Evolutionary conservation across 768 basidiomycete genomes (phyloP).

Genomic region (Rhodotorula taiwanensis): DNA sequence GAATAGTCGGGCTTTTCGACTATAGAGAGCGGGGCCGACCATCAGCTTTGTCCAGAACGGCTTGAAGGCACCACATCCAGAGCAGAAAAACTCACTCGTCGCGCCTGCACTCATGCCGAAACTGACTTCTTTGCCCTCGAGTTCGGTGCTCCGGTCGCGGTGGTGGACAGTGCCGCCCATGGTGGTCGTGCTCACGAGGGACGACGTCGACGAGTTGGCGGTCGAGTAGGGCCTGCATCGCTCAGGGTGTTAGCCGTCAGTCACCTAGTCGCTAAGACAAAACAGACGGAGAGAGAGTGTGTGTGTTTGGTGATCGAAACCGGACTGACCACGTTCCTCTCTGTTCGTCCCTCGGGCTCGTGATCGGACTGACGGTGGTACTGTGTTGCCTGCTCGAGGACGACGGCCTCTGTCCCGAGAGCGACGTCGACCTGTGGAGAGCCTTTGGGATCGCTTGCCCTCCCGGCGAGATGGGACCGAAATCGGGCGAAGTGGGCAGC

Average conservation of each 20-base stretch:
- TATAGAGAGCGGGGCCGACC: too few relatives aligned
- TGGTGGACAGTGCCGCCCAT: constrained; percentile 6
- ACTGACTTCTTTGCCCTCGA: constrained; percentile 15
- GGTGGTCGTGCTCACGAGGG: constrained; percentile 12
- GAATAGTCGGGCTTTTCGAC: constrained; percentile 95
- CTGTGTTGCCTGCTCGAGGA: not conserved
- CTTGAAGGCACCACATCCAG: too few relatives aligned
- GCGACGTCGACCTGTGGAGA: not conserved
- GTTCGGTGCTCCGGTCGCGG: constrained; percentile 3
- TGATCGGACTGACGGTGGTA: not conserved
- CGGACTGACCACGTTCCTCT: constrained; percentile 26
- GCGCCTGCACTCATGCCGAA: constrained; percentile 34
- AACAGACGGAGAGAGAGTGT: too few relatives aligned
- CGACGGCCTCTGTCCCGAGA: not conserved
- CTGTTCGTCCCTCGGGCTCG: constrained; percentile 19
- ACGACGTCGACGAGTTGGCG: constrained; percentile 31
- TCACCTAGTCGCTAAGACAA: not conserved
- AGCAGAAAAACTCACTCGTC: constrained; percentile 27
- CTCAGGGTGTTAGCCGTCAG: not conserved
- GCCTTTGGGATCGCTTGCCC: not conserved
- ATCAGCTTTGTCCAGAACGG: too few relatives aligned
- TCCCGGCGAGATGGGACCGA: not conserved
- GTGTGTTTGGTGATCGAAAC: too few relatives aligned
- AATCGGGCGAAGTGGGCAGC: constrained; percentile 1
- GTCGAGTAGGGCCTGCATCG: constrained; percentile 32